Percentiles rank a stretch among this genome's conserved stretches.
phyloP scores from a whole-genome alignment of 2,329 filamentous ascomycete species.

The Fusarium brevicatenulatum region DNA sequence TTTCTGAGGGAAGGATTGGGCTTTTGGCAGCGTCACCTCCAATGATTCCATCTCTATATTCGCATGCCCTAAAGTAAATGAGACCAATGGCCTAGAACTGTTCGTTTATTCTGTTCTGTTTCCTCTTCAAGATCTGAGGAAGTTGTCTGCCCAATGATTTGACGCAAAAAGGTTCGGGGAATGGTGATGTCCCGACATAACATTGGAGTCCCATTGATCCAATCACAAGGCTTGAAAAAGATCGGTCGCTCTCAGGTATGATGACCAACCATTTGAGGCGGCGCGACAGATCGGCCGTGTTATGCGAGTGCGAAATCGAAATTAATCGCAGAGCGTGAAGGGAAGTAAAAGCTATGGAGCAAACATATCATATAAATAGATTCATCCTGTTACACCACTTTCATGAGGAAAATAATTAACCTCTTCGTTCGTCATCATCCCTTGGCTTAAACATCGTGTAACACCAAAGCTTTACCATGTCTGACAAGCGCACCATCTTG shows the following conservation, averaged over 20 bases:
- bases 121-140: fast-evolving
- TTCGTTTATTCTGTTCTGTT: too few species aligned
- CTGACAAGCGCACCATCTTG: conserved; percentile 40
- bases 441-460: fast-evolving
- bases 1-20: too few species aligned
- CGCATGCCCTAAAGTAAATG: fast-evolving
- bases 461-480: background rate
- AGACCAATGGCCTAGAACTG: fast-evolving
- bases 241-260: background rate
- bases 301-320: background rate
- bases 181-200: background rate
- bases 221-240: background rate
- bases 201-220: background rate
- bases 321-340: too few species aligned
- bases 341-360: background rate
- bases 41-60: fast-evolving
- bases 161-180: background rate
- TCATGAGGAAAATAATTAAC: background rate
- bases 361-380: background rate
- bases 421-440: background rate
- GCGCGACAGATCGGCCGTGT: background rate
- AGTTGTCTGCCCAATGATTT: background rate
- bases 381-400: background rate
- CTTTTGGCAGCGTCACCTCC: fast-evolving
- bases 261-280: background rate